Evolutionary conservation across 2,329 filamentous ascomycete species (phyloP).

Genomic region (Microsporum ferrugineum): DNA sequence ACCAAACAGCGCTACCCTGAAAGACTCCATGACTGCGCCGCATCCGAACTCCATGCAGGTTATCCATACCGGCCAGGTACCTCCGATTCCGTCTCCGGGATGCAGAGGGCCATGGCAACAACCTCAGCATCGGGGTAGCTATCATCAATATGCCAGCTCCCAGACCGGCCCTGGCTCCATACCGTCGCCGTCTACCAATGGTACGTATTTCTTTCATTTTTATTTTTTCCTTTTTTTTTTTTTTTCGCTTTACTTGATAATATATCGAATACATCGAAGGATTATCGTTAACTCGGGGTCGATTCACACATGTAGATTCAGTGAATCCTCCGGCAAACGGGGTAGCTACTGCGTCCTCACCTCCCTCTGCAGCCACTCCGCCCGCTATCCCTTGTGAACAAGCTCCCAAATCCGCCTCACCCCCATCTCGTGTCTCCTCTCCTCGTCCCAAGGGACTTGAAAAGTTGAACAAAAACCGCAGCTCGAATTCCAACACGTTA

Average conservation of each 20-base stretch:
- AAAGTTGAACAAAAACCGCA: conserved; percentile 44
- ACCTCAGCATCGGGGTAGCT: conserved; percentile 37
- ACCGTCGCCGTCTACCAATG: not conserved
- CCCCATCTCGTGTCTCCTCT: conserved; percentile 41
- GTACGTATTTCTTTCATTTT: conserved; percentile 5
- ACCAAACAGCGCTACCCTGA: conserved; percentile 27
- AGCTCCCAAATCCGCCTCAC: conserved; percentile 32
- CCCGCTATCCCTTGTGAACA: conserved; percentile 38
- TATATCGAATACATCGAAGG: not conserved
- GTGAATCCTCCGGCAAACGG: conserved; percentile 34
- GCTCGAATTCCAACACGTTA: conserved; percentile 24
- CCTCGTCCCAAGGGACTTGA: conserved; percentile 36
- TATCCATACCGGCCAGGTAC: conserved; percentile 66
- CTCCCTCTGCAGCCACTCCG: conserved; percentile 47
- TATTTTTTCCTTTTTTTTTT: not conserved
- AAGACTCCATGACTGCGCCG: conserved; percentile 31
- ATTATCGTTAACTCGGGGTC: not conserved
- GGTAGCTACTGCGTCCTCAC: conserved; percentile 19
- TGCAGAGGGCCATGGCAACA: conserved; percentile 46
- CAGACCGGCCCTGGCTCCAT: not conserved
- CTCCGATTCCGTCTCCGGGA: conserved; percentile 74
- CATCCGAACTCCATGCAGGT: conserved; percentile 63
- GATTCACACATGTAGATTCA: conserved; percentile 20
- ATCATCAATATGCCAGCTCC: not conserved
- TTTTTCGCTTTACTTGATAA: not conserved